These are phyloP conservation scores for Wickerhamiella azymoides DNA, from an alignment of 805 yeast species.

Conservation along the genomic window DNA sequence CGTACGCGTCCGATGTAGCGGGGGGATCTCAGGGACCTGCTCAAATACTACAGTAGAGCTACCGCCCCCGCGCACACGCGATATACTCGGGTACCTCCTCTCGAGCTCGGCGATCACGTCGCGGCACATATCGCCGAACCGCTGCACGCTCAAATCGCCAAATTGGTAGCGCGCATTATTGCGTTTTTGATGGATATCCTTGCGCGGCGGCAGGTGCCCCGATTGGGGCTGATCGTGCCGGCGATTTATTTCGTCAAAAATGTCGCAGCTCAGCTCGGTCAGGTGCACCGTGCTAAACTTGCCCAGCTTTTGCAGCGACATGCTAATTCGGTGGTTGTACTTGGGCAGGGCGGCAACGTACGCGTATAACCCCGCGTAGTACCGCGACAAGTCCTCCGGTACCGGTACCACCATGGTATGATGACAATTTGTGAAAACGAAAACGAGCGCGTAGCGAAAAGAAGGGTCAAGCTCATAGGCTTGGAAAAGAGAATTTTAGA, in stretches of 20 bases:
- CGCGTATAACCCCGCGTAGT: slow-evolving; percentile 4
- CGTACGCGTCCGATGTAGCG: slow-evolving; percentile 5
- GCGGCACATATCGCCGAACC: slow-evolving; percentile 81
- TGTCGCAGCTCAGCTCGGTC: slow-evolving; percentile 83
- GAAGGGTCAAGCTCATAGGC: no score
- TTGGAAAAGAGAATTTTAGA: no score
- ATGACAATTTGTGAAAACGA: neutral
- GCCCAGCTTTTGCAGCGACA: slow-evolving; percentile 53
- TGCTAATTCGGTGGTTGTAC: slow-evolving; percentile 9
- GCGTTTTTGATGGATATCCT: slow-evolving; percentile 77
- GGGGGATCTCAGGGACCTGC: slow-evolving; percentile 5
- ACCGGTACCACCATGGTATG: slow-evolving; percentile 1
- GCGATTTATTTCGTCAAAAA: slow-evolving; percentile 79
- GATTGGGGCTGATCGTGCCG: slow-evolving; percentile 38
- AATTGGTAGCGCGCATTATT: slow-evolving; percentile 91
- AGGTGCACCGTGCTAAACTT: slow-evolving; percentile 47
- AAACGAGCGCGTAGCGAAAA: no score
- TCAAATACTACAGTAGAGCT: neutral
- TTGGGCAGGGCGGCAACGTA: slow-evolving; percentile 8
- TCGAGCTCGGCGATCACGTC: slow-evolving; percentile 82
- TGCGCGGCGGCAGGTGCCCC: slow-evolving; percentile 47
- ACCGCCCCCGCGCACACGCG: neutral
- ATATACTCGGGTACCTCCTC: slow-evolving; percentile 46
- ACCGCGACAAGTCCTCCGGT: slow-evolving; percentile 8
- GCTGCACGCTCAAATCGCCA: slow-evolving; percentile 61